Base-by-base conservation (phyloP, 1,284 basidiomycete genomes). In the Amylostereum areolatum region DNA sequence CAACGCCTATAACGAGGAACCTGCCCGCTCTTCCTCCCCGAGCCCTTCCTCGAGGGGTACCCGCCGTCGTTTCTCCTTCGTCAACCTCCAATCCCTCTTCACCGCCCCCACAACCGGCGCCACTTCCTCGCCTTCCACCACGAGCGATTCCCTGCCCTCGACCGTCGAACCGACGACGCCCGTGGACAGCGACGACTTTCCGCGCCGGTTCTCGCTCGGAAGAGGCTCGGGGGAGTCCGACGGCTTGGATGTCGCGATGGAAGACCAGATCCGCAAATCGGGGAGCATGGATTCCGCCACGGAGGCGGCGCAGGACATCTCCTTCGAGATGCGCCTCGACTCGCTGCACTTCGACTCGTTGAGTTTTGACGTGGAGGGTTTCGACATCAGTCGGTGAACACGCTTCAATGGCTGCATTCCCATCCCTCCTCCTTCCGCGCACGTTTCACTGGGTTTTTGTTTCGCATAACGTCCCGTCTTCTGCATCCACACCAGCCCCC, bases 341-440 rank as follows among this genome's bases (percentile, higher is more conserved):
- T 84, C 84, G 27, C 66, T 86, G 47, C 81, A 83, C 58, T 86
- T 85, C 57, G 83, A 85, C 53, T 69, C 74, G 1, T 55, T 86
- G 40, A 81, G 80, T 47, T 83, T 86, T 50, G 80, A 86, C 59
- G 71, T 73, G 24, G 75, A 81, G 51, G 71, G 69, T 42, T 83
- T 80, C 52, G 57, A 64, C 55, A 43, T 66, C n/a, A 43, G 37
- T 34, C 27, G 34, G 34, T 35, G 34, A 35, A 18, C 18, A 18
- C 18, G 18, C 1, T 18, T 18, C 18, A 18, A 18, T 18, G 18
- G 18, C 18, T 18, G 18, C 18, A 18, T 18, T 18, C 18, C 18
- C 18, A 18, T 18, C 18, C 18, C 18, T 18, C 18, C 18, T 18
- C 18, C 18, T 18, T 18, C 18, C 18, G 18, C 18, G 18, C 18